Conservation (phyloP, 768 basidiomycete genomes). For the Trametes maxima region DNA sequence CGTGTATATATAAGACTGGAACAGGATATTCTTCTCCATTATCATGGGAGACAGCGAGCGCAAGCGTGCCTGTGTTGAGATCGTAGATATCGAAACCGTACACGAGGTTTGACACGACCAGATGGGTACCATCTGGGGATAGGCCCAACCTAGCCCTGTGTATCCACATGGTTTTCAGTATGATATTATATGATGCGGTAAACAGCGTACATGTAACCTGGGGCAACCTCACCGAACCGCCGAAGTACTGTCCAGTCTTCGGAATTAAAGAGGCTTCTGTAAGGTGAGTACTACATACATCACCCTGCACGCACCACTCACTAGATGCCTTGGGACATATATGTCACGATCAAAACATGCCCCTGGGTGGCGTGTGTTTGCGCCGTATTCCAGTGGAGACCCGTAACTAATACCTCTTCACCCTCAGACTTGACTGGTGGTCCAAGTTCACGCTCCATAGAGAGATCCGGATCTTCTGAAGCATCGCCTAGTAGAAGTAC, state of each 20-base stretch:
- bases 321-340: slow-evolving; percentile 1
- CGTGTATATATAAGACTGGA: background rate
- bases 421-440: background rate
- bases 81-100: slow-evolving; percentile 5
- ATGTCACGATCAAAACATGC: background rate
- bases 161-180: background rate
- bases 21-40: background rate
- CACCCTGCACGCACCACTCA: no score
- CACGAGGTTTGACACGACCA: background rate
- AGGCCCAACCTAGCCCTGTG: background rate
- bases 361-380: no score
- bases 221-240: background rate
- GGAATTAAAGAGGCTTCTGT: background rate
- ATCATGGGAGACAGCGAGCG: background rate
- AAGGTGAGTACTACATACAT: background rate
- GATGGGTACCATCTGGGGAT: background rate
- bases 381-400: background rate
- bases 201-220: background rate
- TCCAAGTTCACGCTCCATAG: background rate
- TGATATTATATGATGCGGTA: background rate
- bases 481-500: no score
- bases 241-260: background rate
- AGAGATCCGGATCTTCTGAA: background rate
- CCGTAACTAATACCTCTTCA: background rate
- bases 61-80: background rate